These are phyloP conservation scores for Tetracladium maxilliforme DNA, from an alignment of 2,329 filamentous ascomycete species.

Conservation along the genomic window DNA sequence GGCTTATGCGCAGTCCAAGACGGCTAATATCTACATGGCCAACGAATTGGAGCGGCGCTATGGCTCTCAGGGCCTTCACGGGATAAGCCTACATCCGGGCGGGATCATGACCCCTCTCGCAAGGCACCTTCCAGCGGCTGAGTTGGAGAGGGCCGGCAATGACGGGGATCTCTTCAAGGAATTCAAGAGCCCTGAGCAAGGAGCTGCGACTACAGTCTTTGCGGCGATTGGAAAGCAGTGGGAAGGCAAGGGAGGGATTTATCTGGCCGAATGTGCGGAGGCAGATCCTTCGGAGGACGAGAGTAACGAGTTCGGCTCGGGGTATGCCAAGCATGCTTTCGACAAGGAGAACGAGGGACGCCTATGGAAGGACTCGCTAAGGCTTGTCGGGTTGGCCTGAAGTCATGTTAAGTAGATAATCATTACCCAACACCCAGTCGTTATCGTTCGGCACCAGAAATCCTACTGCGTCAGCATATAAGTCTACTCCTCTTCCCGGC, in stretches of 20 bases:
- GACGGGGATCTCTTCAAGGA: conserved; percentile 7
- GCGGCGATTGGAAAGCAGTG: conserved; percentile 23
- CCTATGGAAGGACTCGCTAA: conserved; percentile 23
- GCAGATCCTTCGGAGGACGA: conserved; percentile 12
- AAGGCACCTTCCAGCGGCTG: conserved; percentile 9
- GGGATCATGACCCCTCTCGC: conserved; percentile 13
- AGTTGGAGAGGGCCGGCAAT: conserved; percentile 7
- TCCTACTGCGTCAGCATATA: too few species aligned
- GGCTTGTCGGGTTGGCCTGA: conserved; percentile 14
- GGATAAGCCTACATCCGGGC: conserved; percentile 26
- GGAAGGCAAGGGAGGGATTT: conserved; percentile 29
- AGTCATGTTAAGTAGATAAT: conserved; percentile 7
- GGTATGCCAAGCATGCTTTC: conserved; percentile 14
- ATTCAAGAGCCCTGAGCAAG: conserved; percentile 23
- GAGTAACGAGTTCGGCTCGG: conserved; percentile 8
- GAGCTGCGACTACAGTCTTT: conserved; percentile 30
- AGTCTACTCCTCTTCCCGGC: too few species aligned
- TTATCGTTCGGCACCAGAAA: too few species aligned
- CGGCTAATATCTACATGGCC: conserved; percentile 28
- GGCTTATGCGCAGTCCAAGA: conserved; percentile 27
- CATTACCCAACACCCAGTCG: too few species aligned
- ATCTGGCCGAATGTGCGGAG: conserved; percentile 25
- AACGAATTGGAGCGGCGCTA: conserved; percentile 30
- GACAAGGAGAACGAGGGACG: conserved; percentile 19
- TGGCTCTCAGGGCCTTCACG: conserved; percentile 21